Conservation (phyloP, 371 early-diverging fungal genomes). For the Mucor lusitanicus region DNA sequence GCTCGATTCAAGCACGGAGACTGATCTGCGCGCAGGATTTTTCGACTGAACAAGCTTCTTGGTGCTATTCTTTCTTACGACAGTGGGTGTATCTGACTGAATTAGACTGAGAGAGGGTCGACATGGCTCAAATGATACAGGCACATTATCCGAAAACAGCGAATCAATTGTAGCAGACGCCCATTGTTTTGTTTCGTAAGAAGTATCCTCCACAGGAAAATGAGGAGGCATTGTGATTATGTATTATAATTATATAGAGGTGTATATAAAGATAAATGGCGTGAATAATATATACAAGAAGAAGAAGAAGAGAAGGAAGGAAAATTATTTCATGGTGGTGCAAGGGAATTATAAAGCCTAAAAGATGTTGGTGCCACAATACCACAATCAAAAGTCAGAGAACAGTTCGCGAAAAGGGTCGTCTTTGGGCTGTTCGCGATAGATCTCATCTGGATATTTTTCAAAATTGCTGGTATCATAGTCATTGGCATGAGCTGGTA, state of each 20-base stretch:
- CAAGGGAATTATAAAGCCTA: not conserved
- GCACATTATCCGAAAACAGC: constrained; percentile 21
- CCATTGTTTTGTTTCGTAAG: constrained; percentile 23
- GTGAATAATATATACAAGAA: not conserved
- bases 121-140: constrained; percentile 23
- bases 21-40: constrained; percentile 13
- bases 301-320: not conserved
- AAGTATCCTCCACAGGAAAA: constrained; percentile 15
- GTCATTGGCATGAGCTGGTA: constrained; percentile 61
- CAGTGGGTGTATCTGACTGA: not conserved
- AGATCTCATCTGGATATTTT: constrained; percentile 57
- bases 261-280: not conserved
- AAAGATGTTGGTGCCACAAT: not conserved
- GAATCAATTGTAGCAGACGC: constrained; percentile 22
- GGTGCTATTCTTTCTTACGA: not conserved
- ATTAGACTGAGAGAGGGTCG: not conserved
- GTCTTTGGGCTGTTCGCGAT: constrained; percentile 32
- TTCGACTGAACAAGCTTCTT: not conserved
- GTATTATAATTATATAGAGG: not conserved
- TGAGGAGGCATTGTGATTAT: constrained; percentile 15
- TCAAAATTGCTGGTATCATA: constrained; percentile 75
- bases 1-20: constrained; percentile 6
- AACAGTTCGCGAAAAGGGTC: constrained; percentile 51
- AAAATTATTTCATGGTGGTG: not conserved
- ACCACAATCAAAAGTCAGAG: constrained; percentile 38